Base-by-base conservation (phyloP, 2,329 filamentous ascomycete species). In the Trichoderma atrobrunneum region DNA sequence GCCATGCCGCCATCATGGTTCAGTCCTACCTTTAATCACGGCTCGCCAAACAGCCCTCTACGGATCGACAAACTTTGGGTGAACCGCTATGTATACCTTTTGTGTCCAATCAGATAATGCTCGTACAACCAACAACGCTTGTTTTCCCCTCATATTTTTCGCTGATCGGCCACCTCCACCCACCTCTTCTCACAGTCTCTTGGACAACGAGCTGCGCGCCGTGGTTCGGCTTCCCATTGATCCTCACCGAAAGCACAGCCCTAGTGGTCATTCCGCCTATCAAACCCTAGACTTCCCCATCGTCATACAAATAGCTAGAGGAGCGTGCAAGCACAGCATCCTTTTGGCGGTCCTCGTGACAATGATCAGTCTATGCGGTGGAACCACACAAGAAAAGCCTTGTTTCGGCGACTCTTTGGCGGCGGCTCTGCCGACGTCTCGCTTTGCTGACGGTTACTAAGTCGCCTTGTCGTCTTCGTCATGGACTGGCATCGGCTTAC, bases 241-340 rank as follows among this genome's bases (percentile, higher is more conserved):
- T 51, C 26, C 70, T 72, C 70, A 72, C 64, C 70, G 59, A 69
- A 60, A 61, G 51, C 63, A 43, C 57, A 69, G 43, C 70, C 70
- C 63, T 51, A 28, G 70, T 72, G 28, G 12, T 39, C 28, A 16
- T 51, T 56, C 70, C 57, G 59, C 64, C 70, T 72, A 72, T 72
- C 70, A 72, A 62, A 68, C 57, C 70, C 70, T 63, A 24, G 64
- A 56, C 70, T 70, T 62, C 70, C 70, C 70, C 62, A 66, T 72
- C 57, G 51, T 36, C 21, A 68, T 51, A 61, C 48, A 39, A 30
- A 36, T 21, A 61, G n/a, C 26, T 69, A 51, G 39, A 62, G 36
- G 56, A 16, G 60, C 57, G 59, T 64, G 28, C 57, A 39, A 63
- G 32, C 43, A 56, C 34, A 26, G 34, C 30, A 62, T 48, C 43